Conservation (phyloP, 495 filamentous ascomycete genomes). For the Aspergillus cavernicola region DNA sequence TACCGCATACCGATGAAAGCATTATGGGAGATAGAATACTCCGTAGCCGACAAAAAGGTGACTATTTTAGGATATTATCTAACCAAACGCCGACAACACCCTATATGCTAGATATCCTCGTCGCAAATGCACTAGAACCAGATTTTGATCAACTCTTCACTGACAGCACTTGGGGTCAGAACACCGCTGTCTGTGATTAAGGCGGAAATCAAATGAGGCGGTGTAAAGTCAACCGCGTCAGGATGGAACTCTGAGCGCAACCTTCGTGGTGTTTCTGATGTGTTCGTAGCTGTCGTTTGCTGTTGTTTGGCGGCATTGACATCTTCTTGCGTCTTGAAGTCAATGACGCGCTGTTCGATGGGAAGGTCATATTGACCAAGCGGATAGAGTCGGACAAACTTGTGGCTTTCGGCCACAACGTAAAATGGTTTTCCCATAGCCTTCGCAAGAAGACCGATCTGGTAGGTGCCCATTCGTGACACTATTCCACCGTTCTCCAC, state of each 20-base stretch:
- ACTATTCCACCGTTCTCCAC: constrained; percentile 93
- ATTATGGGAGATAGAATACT: neutral
- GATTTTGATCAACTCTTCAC: constrained; percentile 74
- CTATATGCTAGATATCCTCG: neutral
- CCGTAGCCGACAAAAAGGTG: constrained; percentile 5
- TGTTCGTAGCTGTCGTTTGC: constrained; percentile 3
- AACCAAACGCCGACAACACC: constrained; percentile 9
- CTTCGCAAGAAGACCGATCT: constrained; percentile 80
- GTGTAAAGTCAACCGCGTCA: constrained; percentile 82
- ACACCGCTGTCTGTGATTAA: constrained; percentile 76
- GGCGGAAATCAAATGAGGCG: constrained; percentile 74
- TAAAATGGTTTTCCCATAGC: constrained; percentile 77
- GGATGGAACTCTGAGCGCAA: constrained; percentile 18
- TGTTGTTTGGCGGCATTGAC: constrained; percentile 40
- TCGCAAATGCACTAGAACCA: constrained; percentile 54
- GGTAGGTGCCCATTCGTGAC: constrained; percentile 84
- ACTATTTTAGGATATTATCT: neutral
- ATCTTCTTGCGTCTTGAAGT: constrained; percentile 57
- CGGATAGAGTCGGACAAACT: constrained; percentile 81
- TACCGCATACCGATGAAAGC: neutral
- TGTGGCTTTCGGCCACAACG: constrained; percentile 92
- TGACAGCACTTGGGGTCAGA: constrained; percentile 70
- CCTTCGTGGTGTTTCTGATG: neutral
- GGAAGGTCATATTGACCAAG: constrained; percentile 73
- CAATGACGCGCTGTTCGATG: constrained; percentile 69